A percentile compares a stretch with the other conserved stretches of the same genome.
Evolutionary conservation across 139 green algal genomes (phyloP).

Genomic region (Mesotaenium endlicherianum): DNA sequence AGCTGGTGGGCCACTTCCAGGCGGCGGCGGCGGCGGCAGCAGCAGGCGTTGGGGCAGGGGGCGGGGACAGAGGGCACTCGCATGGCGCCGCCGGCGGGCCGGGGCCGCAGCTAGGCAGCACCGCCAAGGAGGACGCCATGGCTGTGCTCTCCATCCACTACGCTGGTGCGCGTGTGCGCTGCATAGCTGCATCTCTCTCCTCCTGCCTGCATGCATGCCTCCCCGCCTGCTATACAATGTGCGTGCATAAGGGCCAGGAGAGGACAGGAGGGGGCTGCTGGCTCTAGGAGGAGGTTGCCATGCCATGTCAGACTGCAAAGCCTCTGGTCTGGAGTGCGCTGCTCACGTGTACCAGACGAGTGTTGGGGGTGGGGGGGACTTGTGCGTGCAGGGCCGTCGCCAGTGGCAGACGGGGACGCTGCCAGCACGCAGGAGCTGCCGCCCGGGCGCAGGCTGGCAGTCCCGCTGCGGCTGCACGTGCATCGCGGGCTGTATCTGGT

Average conservation of each 20-base stretch:
- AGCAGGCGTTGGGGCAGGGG: neutral
- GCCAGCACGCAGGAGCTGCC: neutral
- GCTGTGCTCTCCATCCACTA: constrained; percentile 39
- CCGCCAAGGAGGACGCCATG: constrained; percentile 17
- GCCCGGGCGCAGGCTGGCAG: constrained; percentile 18
- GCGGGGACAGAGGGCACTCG: neutral
- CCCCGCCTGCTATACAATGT: no score
- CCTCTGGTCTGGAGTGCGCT: no score
- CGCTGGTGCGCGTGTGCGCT: constrained; percentile 29
- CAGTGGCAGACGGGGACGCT: neutral
- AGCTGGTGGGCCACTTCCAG: constrained; percentile 13
- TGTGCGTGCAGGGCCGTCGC: neutral
- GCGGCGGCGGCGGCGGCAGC: neutral
- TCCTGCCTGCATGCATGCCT: no score
- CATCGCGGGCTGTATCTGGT: constrained; percentile 32
- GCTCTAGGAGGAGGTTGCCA: neutral
- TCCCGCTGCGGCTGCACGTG: constrained; percentile 45
- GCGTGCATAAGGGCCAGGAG: neutral
- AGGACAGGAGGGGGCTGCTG: neutral
- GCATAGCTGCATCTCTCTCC: no score
- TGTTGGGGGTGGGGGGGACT: neutral
- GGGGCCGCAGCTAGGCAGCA: neutral
- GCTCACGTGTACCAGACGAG: neutral
- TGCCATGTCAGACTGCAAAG: no score
- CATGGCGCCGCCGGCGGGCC: neutral